Conservation (phyloP, 352 stramenopile genomes). For the Phytophthora hibernalis region DNA sequence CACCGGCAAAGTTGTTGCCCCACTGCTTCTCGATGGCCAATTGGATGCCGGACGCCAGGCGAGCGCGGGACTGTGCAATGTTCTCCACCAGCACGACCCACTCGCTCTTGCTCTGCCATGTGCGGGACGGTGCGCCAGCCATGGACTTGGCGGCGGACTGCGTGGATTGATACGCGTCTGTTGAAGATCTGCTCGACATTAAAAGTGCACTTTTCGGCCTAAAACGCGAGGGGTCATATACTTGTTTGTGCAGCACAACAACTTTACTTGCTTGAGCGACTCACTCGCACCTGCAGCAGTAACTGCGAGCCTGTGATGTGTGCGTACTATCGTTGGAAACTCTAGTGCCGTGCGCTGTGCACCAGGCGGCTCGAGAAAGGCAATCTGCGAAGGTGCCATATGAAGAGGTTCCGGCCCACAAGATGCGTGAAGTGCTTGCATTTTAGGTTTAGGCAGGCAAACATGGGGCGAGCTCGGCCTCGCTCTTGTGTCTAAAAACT, state of each 20-base stretch:
- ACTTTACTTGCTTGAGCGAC: too few species aligned
- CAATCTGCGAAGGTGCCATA: slow-evolving; percentile 32
- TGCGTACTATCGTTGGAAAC: slow-evolving; percentile 12
- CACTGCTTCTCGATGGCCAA: slow-evolving; percentile 84
- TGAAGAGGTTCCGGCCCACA: slow-evolving; percentile 23
- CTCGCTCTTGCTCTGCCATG: slow-evolving; percentile 78
- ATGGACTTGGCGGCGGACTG: neutral
- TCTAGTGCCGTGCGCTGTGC: slow-evolving; percentile 6
- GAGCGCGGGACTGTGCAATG: slow-evolving; percentile 79
- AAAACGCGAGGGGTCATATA: slow-evolving; percentile 1
- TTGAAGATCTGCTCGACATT: slow-evolving; percentile 37
- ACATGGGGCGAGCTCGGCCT: slow-evolving; percentile 10
- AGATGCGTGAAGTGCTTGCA: neutral
- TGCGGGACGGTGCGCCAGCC: slow-evolving; percentile 15
- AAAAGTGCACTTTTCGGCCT: neutral
- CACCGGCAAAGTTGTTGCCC: slow-evolving; percentile 78
- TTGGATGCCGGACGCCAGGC: slow-evolving; percentile 76
- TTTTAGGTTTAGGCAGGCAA: neutral
- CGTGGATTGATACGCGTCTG: slow-evolving; percentile 17
- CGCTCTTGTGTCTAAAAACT: neutral
- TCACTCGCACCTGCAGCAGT: too few species aligned
- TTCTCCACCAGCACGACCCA: slow-evolving; percentile 83
- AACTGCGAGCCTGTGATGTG: neutral
- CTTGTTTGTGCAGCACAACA: slow-evolving; percentile 17
- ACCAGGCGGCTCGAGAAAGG: slow-evolving; percentile 6